These are phyloP conservation scores for Citropsis articulata DNA, from an alignment of 345 rosid genomes.

Conservation along the genomic window DNA sequence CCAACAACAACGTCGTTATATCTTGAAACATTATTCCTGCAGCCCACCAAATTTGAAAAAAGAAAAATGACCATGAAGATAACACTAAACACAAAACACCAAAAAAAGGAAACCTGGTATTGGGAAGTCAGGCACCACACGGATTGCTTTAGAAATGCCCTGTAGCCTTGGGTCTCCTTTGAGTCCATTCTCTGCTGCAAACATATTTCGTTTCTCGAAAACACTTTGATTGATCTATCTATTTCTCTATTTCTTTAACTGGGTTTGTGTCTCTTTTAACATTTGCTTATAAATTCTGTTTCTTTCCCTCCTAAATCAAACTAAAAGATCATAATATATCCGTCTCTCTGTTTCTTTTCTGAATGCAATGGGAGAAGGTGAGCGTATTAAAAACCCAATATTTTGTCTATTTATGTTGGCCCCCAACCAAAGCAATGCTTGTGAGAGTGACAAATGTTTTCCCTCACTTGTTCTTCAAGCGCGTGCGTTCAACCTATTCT, in stretches of 20 bases:
- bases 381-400: constrained; percentile 30
- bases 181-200: constrained; percentile 75
- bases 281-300: not conserved
- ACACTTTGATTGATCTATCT: not conserved
- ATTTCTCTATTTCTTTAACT: not conserved
- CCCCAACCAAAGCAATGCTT: constrained; percentile 40
- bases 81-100: not conserved
- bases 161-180: constrained; percentile 67
- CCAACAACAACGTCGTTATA: constrained; percentile 79
- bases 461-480: constrained; percentile 14
- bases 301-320: constrained; percentile 23
- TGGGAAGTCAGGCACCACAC: constrained; percentile 78
- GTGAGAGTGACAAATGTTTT: not conserved
- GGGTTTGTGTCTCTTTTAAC: not conserved
- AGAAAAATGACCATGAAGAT: not conserved
- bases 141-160: constrained; percentile 61
- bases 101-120: constrained; percentile 44
- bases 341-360: constrained; percentile 13
- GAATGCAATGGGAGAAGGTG: constrained; percentile 23
- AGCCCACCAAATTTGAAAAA: not conserved
- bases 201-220: constrained; percentile 31
- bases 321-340: constrained; percentile 8
- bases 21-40: constrained; percentile 98
- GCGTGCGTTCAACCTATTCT: not conserved
- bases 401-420: constrained; percentile 52